Evolutionary conservation across 2,329 filamentous ascomycete species (phyloP).

Genomic region (Aspergillus awamori): DNA sequence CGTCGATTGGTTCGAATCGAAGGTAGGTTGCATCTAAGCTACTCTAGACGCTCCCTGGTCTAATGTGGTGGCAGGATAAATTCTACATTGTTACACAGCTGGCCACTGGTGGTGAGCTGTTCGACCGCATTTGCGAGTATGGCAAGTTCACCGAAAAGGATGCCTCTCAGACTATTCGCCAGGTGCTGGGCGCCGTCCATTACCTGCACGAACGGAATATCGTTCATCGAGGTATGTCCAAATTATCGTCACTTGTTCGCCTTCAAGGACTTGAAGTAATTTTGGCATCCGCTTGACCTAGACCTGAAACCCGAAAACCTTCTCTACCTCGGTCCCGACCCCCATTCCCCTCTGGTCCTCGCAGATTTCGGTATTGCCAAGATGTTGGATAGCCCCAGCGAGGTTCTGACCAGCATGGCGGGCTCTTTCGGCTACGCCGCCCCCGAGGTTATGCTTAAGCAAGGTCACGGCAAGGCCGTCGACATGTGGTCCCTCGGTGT

Average conservation of each 20-base stretch:
- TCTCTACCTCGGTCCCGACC: conserved; percentile 79
- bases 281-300: conserved; percentile 41
- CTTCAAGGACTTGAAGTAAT: not conserved
- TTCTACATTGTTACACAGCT: conserved; percentile 99
- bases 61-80: conserved; percentile 71
- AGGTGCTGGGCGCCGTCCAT: conserved; percentile 89
- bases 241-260: not conserved
- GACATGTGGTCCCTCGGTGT: conserved; percentile 99
- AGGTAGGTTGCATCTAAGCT: conserved; percentile 58
- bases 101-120: conserved; percentile 92
- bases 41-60: not conserved
- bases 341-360: conserved; percentile 82
- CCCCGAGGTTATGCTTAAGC: conserved; percentile 97
- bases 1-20: conserved; percentile 98
- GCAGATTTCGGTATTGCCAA: conserved; percentile 99
- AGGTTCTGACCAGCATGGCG: conserved; percentile 96
- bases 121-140: conserved; percentile 96
- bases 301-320: conserved; percentile 98
- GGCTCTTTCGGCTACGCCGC: conserved; percentile 98
- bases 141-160: conserved; percentile 99
- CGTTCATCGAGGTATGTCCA: conserved; percentile 78
- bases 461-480: conserved; percentile 95
- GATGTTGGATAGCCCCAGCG: conserved; percentile 87
- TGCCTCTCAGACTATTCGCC: conserved; percentile 90
- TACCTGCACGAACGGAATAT: conserved; percentile 95